Evolutionary conservation across 176 grass and related monocot genomes (phyloP).

Genomic region (barley (Hordeum vulgare)): DNA sequence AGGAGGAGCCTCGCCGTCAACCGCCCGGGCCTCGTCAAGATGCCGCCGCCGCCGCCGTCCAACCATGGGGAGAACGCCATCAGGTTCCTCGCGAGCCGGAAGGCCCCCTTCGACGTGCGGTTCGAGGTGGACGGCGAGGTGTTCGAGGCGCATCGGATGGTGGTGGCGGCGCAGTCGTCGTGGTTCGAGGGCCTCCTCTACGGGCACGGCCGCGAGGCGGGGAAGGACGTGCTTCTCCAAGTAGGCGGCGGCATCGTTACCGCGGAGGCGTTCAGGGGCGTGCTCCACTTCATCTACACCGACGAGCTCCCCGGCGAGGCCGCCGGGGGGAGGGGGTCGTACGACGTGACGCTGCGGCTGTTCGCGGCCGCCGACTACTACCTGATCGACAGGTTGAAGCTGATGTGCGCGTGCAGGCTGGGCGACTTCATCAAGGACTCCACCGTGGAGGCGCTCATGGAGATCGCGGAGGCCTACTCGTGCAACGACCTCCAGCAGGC

Average conservation of each 20-base stretch:
- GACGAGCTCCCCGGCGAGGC: constrained; percentile 17
- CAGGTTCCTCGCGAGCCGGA: neutral
- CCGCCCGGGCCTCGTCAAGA: neutral
- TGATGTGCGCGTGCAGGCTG: constrained; percentile 22
- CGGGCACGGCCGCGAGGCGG: constrained; percentile 26
- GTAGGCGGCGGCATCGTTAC: neutral
- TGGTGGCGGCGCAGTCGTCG: constrained; percentile 29
- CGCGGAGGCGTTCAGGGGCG: constrained; percentile 25
- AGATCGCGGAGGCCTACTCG: constrained; percentile 15
- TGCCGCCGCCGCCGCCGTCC: neutral
- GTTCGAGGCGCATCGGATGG: constrained; percentile 17
- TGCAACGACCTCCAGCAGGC: constrained; percentile 19
- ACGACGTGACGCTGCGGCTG: neutral
- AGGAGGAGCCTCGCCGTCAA: neutral
- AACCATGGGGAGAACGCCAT: neutral
- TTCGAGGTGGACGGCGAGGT: constrained; percentile 12
- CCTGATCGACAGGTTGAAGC: constrained; percentile 25
- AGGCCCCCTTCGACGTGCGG: constrained; percentile 29
- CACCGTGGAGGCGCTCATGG: constrained; percentile 12
- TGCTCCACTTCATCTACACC: constrained; percentile 45
- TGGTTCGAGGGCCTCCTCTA: constrained; percentile 28
- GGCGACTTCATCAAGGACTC: neutral
- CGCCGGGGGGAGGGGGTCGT: neutral
- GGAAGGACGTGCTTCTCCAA: neutral
- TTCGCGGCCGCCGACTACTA: constrained; percentile 41